A percentile compares a stretch with the other conserved stretches of the same genome.
Conservation (phyloP, 768 basidiomycete species). For the Leccinum disarticulatum region DNA sequence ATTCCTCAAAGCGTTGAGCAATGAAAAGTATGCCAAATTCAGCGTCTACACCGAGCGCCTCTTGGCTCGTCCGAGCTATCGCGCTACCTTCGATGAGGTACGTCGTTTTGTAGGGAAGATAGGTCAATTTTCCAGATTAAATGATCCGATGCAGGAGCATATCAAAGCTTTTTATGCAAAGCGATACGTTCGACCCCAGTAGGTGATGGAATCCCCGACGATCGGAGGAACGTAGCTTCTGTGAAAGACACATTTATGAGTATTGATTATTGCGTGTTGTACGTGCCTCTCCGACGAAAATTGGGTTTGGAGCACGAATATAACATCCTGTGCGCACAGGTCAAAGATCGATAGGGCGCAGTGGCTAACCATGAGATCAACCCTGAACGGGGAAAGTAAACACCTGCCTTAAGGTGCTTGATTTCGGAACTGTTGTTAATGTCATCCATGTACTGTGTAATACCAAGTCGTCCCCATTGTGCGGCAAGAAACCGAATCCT, state of each 20-base stretch:
- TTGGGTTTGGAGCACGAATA: not conserved
- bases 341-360: not conserved
- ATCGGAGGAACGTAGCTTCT: not conserved
- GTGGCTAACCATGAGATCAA: not conserved
- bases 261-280: not conserved
- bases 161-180: constrained; percentile 1
- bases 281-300: not conserved
- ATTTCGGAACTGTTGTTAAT: too few species aligned
- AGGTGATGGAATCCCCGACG: not conserved
- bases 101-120: constrained; percentile 14
- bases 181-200: constrained; percentile 9
- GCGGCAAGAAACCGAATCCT: not conserved
- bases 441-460: too few species aligned
- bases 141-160: constrained; percentile 11
- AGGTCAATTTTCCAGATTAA: not conserved
- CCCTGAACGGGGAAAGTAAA: not conserved
- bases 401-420: not conserved
- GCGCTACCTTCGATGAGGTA: constrained; percentile 55
- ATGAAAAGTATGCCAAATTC: constrained; percentile 49
- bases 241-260: not conserved
- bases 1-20: constrained; percentile 39
- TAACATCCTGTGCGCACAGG: not conserved
- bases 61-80: constrained; percentile 52
- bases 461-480: not conserved
- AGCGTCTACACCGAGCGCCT: constrained; percentile 48